phyloP scores from a whole-genome alignment of 768 basidiomycete species.

The Pholiota microspora region DNA sequence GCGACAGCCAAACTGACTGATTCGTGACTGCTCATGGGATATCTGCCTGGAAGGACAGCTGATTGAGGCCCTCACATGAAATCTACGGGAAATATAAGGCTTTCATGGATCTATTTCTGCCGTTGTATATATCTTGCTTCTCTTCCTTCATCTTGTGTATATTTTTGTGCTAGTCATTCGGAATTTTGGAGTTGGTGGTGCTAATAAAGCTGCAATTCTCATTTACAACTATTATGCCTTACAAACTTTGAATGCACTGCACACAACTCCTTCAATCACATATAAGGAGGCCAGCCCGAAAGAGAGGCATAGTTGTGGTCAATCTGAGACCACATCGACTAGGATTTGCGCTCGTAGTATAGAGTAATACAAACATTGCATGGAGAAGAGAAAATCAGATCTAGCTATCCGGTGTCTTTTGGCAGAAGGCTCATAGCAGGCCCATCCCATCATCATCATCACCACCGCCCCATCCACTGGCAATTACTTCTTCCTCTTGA shows the following conservation, averaged over 20 bases:
- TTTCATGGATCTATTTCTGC: not conserved
- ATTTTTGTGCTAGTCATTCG: not conserved
- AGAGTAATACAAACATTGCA: slow-evolving; percentile 17
- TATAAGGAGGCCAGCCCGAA: not conserved
- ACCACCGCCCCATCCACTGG: slow-evolving; percentile 73
- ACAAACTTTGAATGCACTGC: too few species aligned
- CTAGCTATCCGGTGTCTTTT: slow-evolving; percentile 4
- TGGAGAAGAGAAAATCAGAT: slow-evolving; percentile 4
- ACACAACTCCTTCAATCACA: not conserved
- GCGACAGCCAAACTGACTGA: not conserved
- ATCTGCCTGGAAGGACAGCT: not conserved
- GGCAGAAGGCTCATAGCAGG: slow-evolving; percentile 39
- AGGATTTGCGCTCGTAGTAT: slow-evolving; percentile 4
- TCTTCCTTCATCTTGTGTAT: not conserved
- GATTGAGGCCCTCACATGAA: not conserved
- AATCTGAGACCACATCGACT: slow-evolving; percentile 2
- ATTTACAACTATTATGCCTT: too few species aligned
- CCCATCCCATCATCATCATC: slow-evolving; percentile 76
- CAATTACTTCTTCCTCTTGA: slow-evolving; percentile 60
- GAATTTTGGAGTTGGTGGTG: not conserved
- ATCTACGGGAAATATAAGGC: not conserved
- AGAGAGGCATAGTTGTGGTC: not conserved
- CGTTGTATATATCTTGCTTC: not conserved
- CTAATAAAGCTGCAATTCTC: too few species aligned
- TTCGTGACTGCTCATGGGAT: not conserved